These are phyloP conservation scores for Xylaria sp. DNA, from an alignment of 2,329 filamentous ascomycete genomes.

Conservation along the genomic window DNA sequence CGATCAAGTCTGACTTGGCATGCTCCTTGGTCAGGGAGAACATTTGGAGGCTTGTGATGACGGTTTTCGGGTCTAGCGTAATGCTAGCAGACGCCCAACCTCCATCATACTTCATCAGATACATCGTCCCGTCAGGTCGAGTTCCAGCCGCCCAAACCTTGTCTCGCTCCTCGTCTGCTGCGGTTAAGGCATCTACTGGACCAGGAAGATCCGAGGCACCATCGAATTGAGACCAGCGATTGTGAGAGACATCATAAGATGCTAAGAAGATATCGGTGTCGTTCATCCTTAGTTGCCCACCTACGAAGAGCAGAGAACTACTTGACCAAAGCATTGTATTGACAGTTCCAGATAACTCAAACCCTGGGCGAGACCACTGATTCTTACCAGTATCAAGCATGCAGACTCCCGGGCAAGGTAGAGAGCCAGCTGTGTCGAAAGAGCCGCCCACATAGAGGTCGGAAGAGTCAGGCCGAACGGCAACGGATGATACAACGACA, in stretches of 20 bases:
- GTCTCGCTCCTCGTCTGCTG: conserved; percentile 76
- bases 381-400: conserved; percentile 74
- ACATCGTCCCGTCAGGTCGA: conserved; percentile 69
- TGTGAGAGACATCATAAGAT: conserved; percentile 74
- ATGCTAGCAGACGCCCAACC: conserved; percentile 74
- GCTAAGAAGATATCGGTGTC: conserved; percentile 74
- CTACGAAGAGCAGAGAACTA: conserved; percentile 76
- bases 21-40: conserved; percentile 78
- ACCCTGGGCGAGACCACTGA: conserved; percentile 85
- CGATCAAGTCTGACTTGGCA: conserved; percentile 69
- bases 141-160: conserved; percentile 86
- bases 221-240: conserved; percentile 73
- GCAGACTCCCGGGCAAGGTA: conserved; percentile 86
- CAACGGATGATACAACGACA: conserved; percentile 80
- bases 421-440: conserved; percentile 83
- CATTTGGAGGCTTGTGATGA: conserved; percentile 83
- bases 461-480: conserved; percentile 72
- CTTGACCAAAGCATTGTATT: conserved; percentile 80
- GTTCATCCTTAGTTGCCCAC: conserved; percentile 78
- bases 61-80: conserved; percentile 71
- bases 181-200: conserved; percentile 78
- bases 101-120: conserved; percentile 85
- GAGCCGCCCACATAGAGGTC: conserved; percentile 88
- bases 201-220: conserved; percentile 77
- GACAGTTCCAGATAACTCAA: conserved; percentile 75